These are phyloP conservation scores for Poa pratensis DNA, from an alignment of 176 grass and related monocot genomes.

Conservation along the genomic window DNA sequence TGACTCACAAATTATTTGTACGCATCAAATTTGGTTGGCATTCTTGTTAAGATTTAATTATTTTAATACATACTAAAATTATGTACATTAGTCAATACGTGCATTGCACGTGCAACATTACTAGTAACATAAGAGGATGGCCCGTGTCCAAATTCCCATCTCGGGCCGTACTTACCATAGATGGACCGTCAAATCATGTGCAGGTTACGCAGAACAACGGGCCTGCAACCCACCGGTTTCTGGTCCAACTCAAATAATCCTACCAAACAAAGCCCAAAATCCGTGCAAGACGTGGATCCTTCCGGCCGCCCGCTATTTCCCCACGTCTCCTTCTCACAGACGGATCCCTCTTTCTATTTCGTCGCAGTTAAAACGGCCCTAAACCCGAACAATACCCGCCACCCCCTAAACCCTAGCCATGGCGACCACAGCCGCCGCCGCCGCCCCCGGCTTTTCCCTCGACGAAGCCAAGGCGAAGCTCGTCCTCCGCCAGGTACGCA, in stretches of 20 bases:
- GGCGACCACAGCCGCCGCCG: slow-evolving; percentile 38
- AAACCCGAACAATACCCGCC: slow-evolving; percentile 24
- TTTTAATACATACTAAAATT: no score
- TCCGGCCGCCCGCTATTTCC: background rate
- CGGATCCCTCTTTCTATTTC: background rate
- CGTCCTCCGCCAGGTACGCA: slow-evolving; percentile 72
- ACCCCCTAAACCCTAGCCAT: slow-evolving; percentile 60
- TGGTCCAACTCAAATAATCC: background rate
- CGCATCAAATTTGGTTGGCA: background rate
- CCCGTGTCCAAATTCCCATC: background rate
- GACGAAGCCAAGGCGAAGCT: slow-evolving; percentile 64
- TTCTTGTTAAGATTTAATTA: no score
- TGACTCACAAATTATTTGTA: background rate
- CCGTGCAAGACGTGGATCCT: background rate
- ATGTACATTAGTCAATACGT: no score
- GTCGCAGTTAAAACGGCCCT: background rate
- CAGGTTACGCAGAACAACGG: background rate
- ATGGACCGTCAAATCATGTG: background rate
- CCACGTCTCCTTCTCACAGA: background rate
- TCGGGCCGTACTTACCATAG: background rate
- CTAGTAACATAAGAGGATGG: no score
- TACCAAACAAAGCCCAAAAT: background rate
- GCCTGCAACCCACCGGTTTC: background rate
- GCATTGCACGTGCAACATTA: no score
- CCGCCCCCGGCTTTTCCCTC: slow-evolving; percentile 38